Conservation (phyloP, 2,329 filamentous ascomycete genomes). For the Trichoderma koningii region DNA sequence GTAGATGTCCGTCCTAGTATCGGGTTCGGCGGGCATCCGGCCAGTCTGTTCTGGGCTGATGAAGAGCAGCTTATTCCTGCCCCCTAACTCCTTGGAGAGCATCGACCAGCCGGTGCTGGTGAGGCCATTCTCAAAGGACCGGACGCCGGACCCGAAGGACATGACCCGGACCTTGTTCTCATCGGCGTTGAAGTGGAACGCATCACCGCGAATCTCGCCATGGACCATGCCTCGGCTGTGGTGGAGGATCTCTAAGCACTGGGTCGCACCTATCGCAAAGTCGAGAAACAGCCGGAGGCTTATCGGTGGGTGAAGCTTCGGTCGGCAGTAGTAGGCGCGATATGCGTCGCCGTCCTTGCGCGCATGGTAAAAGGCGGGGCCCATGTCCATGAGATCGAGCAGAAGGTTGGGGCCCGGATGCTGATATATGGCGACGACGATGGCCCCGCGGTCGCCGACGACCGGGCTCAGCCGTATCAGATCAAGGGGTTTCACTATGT, state of each 20-base stretch:
- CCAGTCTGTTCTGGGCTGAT: slow-evolving; percentile 96
- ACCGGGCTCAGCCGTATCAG: slow-evolving; percentile 70
- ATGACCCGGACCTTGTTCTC: slow-evolving; percentile 74
- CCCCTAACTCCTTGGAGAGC: slow-evolving; percentile 79
- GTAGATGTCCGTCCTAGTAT: slow-evolving; percentile 91
- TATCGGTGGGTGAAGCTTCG: slow-evolving; percentile 59
- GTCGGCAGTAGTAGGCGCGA: slow-evolving; percentile 49
- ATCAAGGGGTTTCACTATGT: slow-evolving; percentile 80
- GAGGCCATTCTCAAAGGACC: slow-evolving; percentile 88
- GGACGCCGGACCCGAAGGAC: slow-evolving; percentile 82
- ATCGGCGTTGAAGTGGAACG: slow-evolving; percentile 81
- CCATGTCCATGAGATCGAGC: slow-evolving; percentile 70
- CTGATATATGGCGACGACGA: slow-evolving; percentile 81
- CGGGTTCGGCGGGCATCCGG: slow-evolving; percentile 87
- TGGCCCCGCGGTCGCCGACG: slow-evolving; percentile 67
- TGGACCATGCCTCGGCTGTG: slow-evolving; percentile 85
- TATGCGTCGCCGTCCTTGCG: slow-evolving; percentile 55
- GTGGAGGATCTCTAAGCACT: slow-evolving; percentile 88
- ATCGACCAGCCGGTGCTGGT: slow-evolving; percentile 83
- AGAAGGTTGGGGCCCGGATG: slow-evolving; percentile 75
- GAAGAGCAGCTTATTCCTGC: slow-evolving; percentile 85
- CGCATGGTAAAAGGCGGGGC: slow-evolving; percentile 69
- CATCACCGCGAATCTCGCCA: slow-evolving; percentile 86
- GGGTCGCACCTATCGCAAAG: slow-evolving; percentile 84
- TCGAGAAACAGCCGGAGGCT: slow-evolving; percentile 78